Conservation (phyloP, 805 yeast species). For the Novakomyces olei region DNA sequence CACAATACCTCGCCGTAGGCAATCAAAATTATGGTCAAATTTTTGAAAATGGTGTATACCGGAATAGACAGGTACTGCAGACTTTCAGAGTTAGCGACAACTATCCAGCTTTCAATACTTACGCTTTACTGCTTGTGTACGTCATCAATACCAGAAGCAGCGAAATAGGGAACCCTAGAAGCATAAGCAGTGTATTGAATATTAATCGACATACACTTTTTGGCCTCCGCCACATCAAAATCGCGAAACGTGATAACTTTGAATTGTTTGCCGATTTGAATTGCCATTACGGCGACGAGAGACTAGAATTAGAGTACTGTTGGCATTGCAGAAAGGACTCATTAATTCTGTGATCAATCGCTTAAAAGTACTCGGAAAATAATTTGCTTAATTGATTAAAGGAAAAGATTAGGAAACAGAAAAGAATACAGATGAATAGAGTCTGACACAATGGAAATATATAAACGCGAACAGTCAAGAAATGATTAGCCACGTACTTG, state of each 20-base stretch:
- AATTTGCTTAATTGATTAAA: background rate
- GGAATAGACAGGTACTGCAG: slow-evolving; percentile 79
- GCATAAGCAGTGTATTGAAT: too few relatives aligned
- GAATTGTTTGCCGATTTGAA: slow-evolving; percentile 46
- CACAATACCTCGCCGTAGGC: slow-evolving; percentile 96
- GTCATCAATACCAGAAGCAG: slow-evolving; percentile 76
- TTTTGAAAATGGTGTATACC: slow-evolving; percentile 93
- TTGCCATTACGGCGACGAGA: slow-evolving; percentile 53
- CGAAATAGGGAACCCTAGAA: slow-evolving; percentile 81
- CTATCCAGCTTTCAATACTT: too few relatives aligned
- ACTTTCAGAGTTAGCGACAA: too few relatives aligned
- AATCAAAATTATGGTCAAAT: slow-evolving; percentile 83
- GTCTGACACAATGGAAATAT: background rate
- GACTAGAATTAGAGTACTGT: slow-evolving; percentile 16
- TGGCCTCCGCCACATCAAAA: slow-evolving; percentile 66
- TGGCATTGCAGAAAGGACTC: too few relatives aligned
- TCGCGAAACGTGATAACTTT: slow-evolving; percentile 73
- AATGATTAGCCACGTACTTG: slow-evolving; percentile 30
- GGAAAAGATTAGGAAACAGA: background rate
- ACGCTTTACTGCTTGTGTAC: slow-evolving; percentile 92
- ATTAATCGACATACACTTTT: too few relatives aligned
- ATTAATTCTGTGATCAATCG: too few relatives aligned
- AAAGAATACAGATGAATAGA: background rate
- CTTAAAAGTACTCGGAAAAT: too few relatives aligned
- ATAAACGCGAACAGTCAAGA: background rate